Conservation (phyloP, 2,329 filamentous ascomycete species). For the Acephala macrosclerotiorum region DNA sequence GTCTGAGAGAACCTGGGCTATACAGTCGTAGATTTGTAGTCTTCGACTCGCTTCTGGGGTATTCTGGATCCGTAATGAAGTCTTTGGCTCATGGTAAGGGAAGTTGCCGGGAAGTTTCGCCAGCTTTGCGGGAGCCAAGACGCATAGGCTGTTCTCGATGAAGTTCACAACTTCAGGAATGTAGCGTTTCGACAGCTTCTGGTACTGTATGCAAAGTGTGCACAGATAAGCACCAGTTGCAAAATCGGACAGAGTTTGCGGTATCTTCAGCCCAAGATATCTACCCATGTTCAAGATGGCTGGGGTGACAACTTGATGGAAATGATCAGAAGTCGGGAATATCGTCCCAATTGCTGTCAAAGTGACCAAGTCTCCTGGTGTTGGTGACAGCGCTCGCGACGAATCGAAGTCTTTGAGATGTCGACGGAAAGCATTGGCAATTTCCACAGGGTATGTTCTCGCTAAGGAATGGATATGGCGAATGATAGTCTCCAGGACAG, state of each 20-base stretch:
- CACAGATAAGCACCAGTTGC: slow-evolving; percentile 80
- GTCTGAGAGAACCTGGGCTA: slow-evolving; percentile 38
- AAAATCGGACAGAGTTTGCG: slow-evolving; percentile 70
- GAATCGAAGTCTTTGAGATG: slow-evolving; percentile 67
- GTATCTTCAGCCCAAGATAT: slow-evolving; percentile 81
- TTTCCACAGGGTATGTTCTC: slow-evolving; percentile 81
- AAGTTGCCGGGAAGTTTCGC: slow-evolving; percentile 60
- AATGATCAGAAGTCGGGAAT: slow-evolving; percentile 96
- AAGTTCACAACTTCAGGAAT: slow-evolving; percentile 90
- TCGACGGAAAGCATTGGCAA: slow-evolving; percentile 79
- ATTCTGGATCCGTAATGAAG: slow-evolving; percentile 57
- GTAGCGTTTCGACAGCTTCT: slow-evolving; percentile 83
- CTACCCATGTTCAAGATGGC: slow-evolving; percentile 84
- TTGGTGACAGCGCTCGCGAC: slow-evolving; percentile 58
- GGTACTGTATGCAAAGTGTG: slow-evolving; percentile 82
- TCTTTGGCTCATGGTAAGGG: slow-evolving; percentile 64
- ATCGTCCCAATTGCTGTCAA: slow-evolving; percentile 83
- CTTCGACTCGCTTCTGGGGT: slow-evolving; percentile 55
- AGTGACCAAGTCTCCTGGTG: slow-evolving; percentile 78
- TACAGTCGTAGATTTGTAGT: slow-evolving; percentile 66
- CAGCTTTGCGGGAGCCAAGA: slow-evolving; percentile 65
- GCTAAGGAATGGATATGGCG: slow-evolving; percentile 93
- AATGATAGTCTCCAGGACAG: slow-evolving; percentile 78
- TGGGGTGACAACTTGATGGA: slow-evolving; percentile 93
- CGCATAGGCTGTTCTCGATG: slow-evolving; percentile 74